These are phyloP conservation scores for Ceratocystis alfenasii DNA, from an alignment of 2,329 filamentous ascomycete genomes.

Conservation along the genomic window DNA sequence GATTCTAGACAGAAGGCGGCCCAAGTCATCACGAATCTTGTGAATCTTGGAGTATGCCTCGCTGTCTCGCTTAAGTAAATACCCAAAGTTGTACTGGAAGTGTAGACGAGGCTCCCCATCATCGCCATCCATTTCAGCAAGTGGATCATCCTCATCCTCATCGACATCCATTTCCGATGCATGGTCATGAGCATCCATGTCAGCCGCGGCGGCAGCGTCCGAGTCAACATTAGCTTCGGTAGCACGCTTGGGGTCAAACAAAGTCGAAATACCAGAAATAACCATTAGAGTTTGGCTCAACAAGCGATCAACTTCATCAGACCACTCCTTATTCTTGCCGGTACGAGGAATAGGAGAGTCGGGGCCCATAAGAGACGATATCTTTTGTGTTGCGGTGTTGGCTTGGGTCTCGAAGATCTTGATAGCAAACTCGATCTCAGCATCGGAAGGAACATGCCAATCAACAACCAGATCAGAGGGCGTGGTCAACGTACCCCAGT, in stretches of 20 bases:
- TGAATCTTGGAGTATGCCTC: conserved; percentile 66
- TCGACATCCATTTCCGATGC: conserved; percentile 33
- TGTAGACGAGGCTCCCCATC: conserved; percentile 75
- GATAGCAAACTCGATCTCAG: conserved; percentile 79
- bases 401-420: conserved; percentile 80
- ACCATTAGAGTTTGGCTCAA: conserved; percentile 80
- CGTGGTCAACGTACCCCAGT: conserved; percentile 74
- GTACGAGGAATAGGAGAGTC: conserved; percentile 74
- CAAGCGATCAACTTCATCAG: conserved; percentile 85
- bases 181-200: conserved; percentile 39
- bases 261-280: conserved; percentile 73
- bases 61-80: conserved; percentile 48
- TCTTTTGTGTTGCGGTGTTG: conserved; percentile 58
- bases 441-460: conserved; percentile 75
- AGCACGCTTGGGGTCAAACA: conserved; percentile 72
- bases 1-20: conserved; percentile 67
- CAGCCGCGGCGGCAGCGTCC: conserved; percentile 31
- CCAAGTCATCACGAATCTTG: conserved; percentile 64
- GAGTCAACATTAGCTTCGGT: conserved; percentile 37
- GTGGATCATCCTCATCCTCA: conserved; percentile 40
- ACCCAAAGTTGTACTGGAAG: conserved; percentile 81
- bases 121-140: conserved; percentile 51
- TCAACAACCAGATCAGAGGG: conserved; percentile 68
- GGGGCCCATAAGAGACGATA: conserved; percentile 69
- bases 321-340: conserved; percentile 97